phyloP scores from a whole-genome alignment of 345 rosid genomes.

The Salix brachista region DNA sequence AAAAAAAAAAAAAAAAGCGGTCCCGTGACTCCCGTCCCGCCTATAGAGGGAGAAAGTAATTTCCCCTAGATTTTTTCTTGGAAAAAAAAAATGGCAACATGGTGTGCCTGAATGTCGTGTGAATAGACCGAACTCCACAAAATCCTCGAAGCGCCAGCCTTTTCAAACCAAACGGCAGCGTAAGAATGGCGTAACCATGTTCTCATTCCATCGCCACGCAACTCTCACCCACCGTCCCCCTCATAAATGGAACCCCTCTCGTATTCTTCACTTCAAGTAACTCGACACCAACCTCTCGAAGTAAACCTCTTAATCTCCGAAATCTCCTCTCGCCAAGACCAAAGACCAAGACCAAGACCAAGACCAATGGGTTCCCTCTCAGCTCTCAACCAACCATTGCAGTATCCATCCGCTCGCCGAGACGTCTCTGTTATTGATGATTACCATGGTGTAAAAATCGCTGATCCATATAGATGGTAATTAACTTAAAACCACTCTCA shows the following conservation, averaged over 20 bases:
- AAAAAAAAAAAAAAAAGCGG: too few relatives aligned
- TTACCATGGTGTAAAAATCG: constrained; percentile 61
- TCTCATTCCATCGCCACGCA: constrained; percentile 12
- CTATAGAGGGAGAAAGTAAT: too few relatives aligned
- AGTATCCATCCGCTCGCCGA: constrained; percentile 60
- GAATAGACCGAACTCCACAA: not conserved
- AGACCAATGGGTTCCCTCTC: constrained; percentile 64
- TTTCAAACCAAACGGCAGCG: too few relatives aligned
- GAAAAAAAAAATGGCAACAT: not conserved
- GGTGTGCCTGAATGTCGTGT: not conserved
- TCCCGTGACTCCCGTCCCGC: too few relatives aligned
- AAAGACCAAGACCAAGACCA: not conserved
- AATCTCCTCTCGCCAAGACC: not conserved
- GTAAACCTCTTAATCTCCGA: not conserved
- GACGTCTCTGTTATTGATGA: constrained; percentile 73
- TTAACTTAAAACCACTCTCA: too few relatives aligned
- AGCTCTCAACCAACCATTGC: constrained; percentile 27
- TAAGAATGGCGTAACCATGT: constrained; percentile 10
- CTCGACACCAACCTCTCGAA: not conserved
- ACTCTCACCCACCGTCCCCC: not conserved
- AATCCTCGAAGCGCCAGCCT: not conserved
- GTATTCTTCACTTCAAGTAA: not conserved
- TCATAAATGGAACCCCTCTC: not conserved
- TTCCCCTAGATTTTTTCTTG: not conserved
- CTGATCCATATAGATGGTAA: constrained; percentile 92